Percentiles rank a stretch among this genome's conserved stretches.
phyloP scores from a whole-genome alignment of 495 filamentous ascomycete species.

The Trypethelium eluteriae region DNA sequence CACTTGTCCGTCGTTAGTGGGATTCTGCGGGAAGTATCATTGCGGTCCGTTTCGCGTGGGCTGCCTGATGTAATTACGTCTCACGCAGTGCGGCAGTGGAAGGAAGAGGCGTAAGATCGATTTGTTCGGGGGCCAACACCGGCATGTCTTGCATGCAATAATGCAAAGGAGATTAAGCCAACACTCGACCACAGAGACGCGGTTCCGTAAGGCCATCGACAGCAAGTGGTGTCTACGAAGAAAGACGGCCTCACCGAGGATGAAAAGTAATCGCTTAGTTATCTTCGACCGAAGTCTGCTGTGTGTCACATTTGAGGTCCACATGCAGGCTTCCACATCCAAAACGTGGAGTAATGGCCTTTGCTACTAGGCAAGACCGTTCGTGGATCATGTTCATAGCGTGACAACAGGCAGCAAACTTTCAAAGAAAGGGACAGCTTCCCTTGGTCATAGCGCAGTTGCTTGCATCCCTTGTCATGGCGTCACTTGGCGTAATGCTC shows the following conservation, averaged over 20 bases:
- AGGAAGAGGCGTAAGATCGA: background rate
- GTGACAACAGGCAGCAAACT: background rate
- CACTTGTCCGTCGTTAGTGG: background rate
- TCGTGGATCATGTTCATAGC: too few relatives aligned
- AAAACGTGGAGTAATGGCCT: background rate
- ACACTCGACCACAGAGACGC: background rate
- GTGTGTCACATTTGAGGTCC: background rate
- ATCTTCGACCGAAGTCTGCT: background rate
- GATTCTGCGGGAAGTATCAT: background rate
- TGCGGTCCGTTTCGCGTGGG: constrained; percentile 2
- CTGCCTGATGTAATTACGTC: background rate
- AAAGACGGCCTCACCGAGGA: background rate
- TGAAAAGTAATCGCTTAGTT: background rate
- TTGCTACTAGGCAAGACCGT: background rate
- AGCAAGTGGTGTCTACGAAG: too few relatives aligned
- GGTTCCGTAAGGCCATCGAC: background rate
- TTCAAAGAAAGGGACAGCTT: background rate
- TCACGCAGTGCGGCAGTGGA: background rate
- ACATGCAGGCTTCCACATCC: background rate
- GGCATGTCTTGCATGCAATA: constrained; percentile 10
- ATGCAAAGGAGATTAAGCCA: constrained; percentile 1
- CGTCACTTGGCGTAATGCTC: background rate
- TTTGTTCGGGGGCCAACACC: background rate
- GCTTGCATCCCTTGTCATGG: background rate
- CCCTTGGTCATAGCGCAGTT: background rate